Evolutionary conservation across 352 stramenopile genomes (phyloP).

Genomic region (Stephanocyclus meneghinianus): DNA sequence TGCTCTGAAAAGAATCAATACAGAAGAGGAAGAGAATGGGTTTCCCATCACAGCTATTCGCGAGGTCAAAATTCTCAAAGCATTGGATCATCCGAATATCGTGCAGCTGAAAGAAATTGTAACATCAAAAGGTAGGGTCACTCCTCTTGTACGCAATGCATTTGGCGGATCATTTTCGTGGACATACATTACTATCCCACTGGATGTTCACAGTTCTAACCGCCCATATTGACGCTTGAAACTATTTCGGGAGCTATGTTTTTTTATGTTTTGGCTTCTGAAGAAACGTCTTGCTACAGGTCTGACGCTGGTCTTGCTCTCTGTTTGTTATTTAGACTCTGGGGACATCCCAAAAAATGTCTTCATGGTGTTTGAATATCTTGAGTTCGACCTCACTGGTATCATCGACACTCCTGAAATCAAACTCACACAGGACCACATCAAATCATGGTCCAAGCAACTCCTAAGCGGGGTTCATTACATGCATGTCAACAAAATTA

Average conservation of each 20-base stretch:
- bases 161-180: slow-evolving; percentile 65
- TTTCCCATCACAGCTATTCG: slow-evolving; percentile 96
- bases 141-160: neutral
- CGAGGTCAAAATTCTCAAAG: slow-evolving; percentile 98
- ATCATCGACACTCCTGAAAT: slow-evolving; percentile 80
- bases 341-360: slow-evolving; percentile 80
- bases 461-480: slow-evolving; percentile 86
- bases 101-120: slow-evolving; percentile 95
- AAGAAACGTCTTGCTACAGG: slow-evolving; percentile 57
- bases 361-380: slow-evolving; percentile 85
- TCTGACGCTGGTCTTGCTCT: neutral
- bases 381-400: slow-evolving; percentile 82
- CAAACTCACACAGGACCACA: slow-evolving; percentile 74
- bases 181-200: slow-evolving; percentile 48
- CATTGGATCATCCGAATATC: slow-evolving; percentile 93
- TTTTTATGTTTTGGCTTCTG: slow-evolving; percentile 46
- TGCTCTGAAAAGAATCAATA: slow-evolving; percentile 97
- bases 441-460: slow-evolving; percentile 83
- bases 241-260: slow-evolving; percentile 58
- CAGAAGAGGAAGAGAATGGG: slow-evolving; percentile 90
- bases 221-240: slow-evolving; percentile 61
- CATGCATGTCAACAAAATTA: slow-evolving; percentile 94
- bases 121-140: slow-evolving; percentile 83
- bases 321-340: slow-evolving; percentile 43
- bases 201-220: slow-evolving; percentile 73